A percentile compares a stretch with the other conserved stretches of the same genome.
phyloP scores from a whole-genome alignment of 1,284 basidiomycete species.

The Lentinus polychrous region DNA sequence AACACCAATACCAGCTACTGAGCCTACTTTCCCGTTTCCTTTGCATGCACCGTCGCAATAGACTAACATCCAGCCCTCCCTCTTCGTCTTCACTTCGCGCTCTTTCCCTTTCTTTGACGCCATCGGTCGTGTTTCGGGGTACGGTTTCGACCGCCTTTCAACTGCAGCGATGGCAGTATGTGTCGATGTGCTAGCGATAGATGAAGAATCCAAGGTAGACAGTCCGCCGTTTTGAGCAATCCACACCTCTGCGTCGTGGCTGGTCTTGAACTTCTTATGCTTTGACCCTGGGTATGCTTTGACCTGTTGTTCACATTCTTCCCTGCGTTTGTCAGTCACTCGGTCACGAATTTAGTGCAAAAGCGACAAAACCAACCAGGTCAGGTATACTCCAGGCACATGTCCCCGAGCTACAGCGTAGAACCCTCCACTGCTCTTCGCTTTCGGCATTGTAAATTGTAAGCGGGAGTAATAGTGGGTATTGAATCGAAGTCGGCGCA shows the following conservation, averaged over 20 bases:
- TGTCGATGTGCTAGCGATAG: neutral
- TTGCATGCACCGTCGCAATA: slow-evolving; percentile 80
- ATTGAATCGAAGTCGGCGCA: too few species aligned
- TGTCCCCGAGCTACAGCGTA: neutral
- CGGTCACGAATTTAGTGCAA: neutral
- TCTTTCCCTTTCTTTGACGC: slow-evolving; percentile 2
- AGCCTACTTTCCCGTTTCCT: slow-evolving; percentile 58
- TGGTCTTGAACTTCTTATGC: slow-evolving; percentile 58
- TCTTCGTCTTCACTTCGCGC: neutral
- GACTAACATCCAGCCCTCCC: slow-evolving; percentile 35
- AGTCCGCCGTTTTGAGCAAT: slow-evolving; percentile 8
- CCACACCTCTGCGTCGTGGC: slow-evolving; percentile 41
- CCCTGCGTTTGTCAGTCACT: slow-evolving; percentile 29
- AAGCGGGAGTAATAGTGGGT: too few species aligned
- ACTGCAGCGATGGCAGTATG: slow-evolving; percentile 3
- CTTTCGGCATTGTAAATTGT: too few species aligned
- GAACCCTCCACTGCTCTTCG: neutral
- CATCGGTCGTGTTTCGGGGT: neutral
- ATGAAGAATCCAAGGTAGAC: neutral
- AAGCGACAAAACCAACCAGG: neutral
- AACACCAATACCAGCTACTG: slow-evolving; percentile 67
- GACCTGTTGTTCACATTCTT: slow-evolving; percentile 52
- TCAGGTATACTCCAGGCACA: neutral
- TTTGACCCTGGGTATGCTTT: slow-evolving; percentile 48
- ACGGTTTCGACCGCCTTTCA: slow-evolving; percentile 5